Conservation (phyloP, 2,329 filamentous ascomycete species). For the Exophiala aquamarina region DNA sequence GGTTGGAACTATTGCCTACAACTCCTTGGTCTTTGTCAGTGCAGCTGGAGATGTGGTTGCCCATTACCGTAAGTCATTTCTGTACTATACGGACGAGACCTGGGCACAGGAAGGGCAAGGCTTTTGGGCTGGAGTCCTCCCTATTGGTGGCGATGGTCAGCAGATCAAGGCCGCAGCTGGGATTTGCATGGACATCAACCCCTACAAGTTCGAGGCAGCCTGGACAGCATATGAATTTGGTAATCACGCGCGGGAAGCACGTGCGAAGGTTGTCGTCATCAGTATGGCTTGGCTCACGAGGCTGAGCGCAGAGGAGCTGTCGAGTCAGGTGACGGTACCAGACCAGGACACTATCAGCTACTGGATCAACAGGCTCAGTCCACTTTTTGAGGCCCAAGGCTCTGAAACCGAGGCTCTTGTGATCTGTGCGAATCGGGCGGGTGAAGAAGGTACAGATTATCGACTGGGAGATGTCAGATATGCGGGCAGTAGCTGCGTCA, state of each 20-base stretch:
- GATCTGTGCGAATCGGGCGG: conserved; percentile 48
- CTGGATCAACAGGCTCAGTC: conserved; percentile 62
- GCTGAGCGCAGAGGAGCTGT: conserved; percentile 49
- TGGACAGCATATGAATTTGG: conserved; percentile 63
- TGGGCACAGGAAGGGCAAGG: conserved; percentile 57
- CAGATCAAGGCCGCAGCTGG: conserved; percentile 45
- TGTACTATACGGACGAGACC: conserved; percentile 67
- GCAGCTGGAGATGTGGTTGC: conserved; percentile 53
- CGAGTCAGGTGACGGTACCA: conserved; percentile 43
- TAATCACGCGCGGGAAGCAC: conserved; percentile 49
- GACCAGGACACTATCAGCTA: conserved; percentile 63
- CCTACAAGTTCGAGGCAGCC: conserved; percentile 59
- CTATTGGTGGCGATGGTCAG: conserved; percentile 27
- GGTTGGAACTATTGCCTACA: conserved; percentile 44
- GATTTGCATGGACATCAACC: conserved; percentile 61
- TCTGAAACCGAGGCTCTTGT: conserved; percentile 39
- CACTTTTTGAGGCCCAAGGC: conserved; percentile 39
- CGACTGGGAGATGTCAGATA: conserved; percentile 43
- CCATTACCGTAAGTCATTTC: conserved; percentile 64
- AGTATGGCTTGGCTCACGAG: conserved; percentile 65
- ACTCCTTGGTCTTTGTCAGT: conserved; percentile 59
- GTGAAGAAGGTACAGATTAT: conserved; percentile 39
- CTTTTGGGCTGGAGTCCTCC: conserved; percentile 33
- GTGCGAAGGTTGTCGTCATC: conserved; percentile 55
- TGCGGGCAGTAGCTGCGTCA: conserved; percentile 49